Evolutionary conservation across 164 flowering plant genomes (phyloP).

Genomic region (Kalanchoe fedtschenkoi): DNA sequence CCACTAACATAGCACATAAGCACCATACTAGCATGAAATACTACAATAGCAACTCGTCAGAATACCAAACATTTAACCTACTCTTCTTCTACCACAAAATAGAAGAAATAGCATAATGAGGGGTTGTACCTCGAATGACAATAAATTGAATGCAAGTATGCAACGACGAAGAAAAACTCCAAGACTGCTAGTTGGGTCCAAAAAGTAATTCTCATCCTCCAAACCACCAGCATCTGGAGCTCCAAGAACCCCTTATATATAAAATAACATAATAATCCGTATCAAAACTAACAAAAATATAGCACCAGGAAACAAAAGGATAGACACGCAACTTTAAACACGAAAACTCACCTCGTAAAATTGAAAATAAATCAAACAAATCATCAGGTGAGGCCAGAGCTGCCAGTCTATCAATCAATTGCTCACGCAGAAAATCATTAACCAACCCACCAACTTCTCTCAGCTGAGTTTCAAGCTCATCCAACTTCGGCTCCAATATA

Average conservation of each 20-base stretch:
- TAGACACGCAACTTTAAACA: background rate
- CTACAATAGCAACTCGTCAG: background rate
- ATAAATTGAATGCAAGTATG: constrained; percentile 57
- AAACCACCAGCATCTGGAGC: constrained; percentile 42
- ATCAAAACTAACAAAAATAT: background rate
- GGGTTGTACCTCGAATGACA: constrained; percentile 72
- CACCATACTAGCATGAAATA: background rate
- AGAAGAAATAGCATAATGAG: background rate
- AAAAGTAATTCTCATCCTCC: constrained; percentile 63
- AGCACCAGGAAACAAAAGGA: background rate
- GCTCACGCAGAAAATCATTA: constrained; percentile 45
- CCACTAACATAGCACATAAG: background rate
- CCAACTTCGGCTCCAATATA: constrained; percentile 72
- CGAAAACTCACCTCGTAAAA: constrained; percentile 45
- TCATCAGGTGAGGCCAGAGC: constrained; percentile 75
- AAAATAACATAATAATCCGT: background rate
- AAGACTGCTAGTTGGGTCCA: constrained; percentile 69
- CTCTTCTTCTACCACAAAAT: background rate
- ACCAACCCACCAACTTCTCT: constrained; percentile 40
- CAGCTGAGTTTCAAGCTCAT: constrained; percentile 50
- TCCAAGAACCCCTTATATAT: constrained; percentile 47
- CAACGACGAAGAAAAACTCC: constrained; percentile 84
- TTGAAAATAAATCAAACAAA: constrained; percentile 59
- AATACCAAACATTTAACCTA: background rate
- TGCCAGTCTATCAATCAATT: constrained; percentile 40